Evolutionary conservation across 2,329 filamentous ascomycete genomes (phyloP).

Genomic region (Aureobasidium sp.): DNA sequence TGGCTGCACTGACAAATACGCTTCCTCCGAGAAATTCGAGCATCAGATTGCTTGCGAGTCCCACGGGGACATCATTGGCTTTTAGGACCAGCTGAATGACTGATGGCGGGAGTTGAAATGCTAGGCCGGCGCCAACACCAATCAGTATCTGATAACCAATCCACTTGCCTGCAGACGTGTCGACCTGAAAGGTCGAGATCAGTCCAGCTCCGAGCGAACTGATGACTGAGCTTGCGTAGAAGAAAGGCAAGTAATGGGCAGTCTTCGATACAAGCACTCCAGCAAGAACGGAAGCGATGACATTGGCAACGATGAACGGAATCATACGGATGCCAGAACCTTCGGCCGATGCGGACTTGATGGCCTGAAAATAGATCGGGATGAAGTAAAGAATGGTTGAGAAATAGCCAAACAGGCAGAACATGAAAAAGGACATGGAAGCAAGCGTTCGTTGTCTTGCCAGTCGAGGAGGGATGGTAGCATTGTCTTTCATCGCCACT

Average conservation of each 20-base stretch:
- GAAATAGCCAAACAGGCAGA: conserved; percentile 25
- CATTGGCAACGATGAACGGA: conserved; percentile 28
- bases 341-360: conserved; percentile 22
- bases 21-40: conserved; percentile 27
- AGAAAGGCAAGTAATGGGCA: conserved; percentile 22
- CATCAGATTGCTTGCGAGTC: conserved; percentile 28
- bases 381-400: conserved; percentile 21
- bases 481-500: no score
- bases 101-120: conserved; percentile 46
- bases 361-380: conserved; percentile 27
- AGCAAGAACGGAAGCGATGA: conserved; percentile 19
- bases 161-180: conserved; percentile 39
- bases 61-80: conserved; percentile 46
- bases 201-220: conserved; percentile 23
- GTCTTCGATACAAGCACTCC: conserved; percentile 20
- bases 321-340: conserved; percentile 45
- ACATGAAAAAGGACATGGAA: not conserved
- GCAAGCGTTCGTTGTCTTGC: no score
- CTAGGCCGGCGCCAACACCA: conserved; percentile 43
- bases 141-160: conserved; percentile 48
- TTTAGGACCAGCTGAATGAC: conserved; percentile 28
- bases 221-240: conserved; percentile 18
- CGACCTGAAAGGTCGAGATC: conserved; percentile 30
- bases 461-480: no score
- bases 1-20: conserved; percentile 25